A percentile compares a stretch with the other conserved stretches of the same genome.
Evolutionary conservation across 371 early-diverging fungal genomes (phyloP).

Genomic region (Homolaphlyctis polyrhiza): DNA sequence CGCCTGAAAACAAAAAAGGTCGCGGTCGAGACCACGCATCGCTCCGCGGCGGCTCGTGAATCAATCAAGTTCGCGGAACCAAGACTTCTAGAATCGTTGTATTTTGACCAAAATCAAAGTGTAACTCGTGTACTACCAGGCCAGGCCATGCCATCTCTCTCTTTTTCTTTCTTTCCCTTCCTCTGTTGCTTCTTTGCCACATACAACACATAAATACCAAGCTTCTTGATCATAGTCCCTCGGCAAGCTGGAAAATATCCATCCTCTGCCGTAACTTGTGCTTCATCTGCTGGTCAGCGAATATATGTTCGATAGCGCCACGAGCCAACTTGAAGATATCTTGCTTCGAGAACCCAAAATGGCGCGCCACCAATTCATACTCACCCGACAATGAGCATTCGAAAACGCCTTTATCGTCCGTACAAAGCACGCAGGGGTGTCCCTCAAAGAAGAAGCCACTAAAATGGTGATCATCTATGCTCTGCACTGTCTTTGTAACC

Average conservation of each 20-base stretch:
- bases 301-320: neutral
- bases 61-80: too few relatives aligned
- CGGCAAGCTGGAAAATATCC: neutral
- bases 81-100: too few relatives aligned
- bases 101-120: too few relatives aligned
- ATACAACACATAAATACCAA: too few relatives aligned
- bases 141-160: too few relatives aligned
- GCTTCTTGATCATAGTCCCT: neutral
- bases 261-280: neutral
- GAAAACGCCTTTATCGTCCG: conserved; percentile 19
- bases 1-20: too few relatives aligned
- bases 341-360: neutral
- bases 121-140: too few relatives aligned
- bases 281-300: neutral
- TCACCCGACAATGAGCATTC: conserved; percentile 11
- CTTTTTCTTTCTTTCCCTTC: too few relatives aligned
- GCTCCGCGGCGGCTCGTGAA: too few relatives aligned
- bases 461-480: conserved; percentile 52
- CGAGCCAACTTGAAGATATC: neutral
- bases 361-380: conserved; percentile 7
- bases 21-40: too few relatives aligned
- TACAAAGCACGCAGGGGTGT: conserved; percentile 54
- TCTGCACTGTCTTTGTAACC: conserved; percentile 47
- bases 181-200: too few relatives aligned
- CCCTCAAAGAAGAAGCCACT: conserved; percentile 36